phyloP scores from a whole-genome alignment of 352 stramenopile species.

The Elongisporangium anandrum region DNA sequence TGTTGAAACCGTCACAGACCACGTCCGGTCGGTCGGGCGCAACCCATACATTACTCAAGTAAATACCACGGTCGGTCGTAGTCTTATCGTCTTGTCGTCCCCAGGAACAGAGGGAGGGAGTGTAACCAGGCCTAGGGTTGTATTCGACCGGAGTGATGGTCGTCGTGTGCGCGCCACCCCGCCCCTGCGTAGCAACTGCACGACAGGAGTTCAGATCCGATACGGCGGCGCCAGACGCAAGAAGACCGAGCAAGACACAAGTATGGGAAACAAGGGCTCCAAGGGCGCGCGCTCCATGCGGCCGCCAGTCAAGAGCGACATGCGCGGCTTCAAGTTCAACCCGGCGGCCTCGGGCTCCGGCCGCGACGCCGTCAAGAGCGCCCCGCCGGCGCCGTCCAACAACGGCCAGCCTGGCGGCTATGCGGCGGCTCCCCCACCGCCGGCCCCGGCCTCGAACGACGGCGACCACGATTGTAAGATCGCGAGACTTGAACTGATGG shows the following conservation, averaged over 20 bases:
- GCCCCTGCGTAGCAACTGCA: background rate
- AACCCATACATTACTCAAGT: background rate
- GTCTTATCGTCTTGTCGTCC: background rate
- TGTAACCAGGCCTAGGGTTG: background rate
- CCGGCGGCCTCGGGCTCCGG: constrained; percentile 29
- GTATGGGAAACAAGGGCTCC: constrained; percentile 83
- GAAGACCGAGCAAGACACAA: constrained; percentile 4
- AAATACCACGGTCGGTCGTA: background rate
- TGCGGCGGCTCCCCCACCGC: constrained; percentile 12
- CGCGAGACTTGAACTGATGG: background rate
- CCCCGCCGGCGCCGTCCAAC: constrained; percentile 60
- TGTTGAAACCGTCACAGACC: background rate
- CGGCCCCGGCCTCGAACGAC: constrained; percentile 9
- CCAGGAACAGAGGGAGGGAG: background rate
- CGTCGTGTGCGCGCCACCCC: background rate
- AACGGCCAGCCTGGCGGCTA: constrained; percentile 8
- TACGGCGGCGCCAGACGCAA: background rate
- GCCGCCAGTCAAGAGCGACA: constrained; percentile 82
- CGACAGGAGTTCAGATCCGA: constrained; percentile 1
- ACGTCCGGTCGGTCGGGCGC: background rate
- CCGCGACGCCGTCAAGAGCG: constrained; percentile 68
- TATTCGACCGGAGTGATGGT: background rate
- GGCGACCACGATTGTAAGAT: background rate
- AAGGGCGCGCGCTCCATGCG: constrained; percentile 64
- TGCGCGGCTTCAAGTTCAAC: constrained; percentile 73